Percentiles rank a stretch among this genome's conserved stretches.
phyloP scores from a whole-genome alignment of 176 grass and related monocot genomes.

The Eleusine coracana region DNA sequence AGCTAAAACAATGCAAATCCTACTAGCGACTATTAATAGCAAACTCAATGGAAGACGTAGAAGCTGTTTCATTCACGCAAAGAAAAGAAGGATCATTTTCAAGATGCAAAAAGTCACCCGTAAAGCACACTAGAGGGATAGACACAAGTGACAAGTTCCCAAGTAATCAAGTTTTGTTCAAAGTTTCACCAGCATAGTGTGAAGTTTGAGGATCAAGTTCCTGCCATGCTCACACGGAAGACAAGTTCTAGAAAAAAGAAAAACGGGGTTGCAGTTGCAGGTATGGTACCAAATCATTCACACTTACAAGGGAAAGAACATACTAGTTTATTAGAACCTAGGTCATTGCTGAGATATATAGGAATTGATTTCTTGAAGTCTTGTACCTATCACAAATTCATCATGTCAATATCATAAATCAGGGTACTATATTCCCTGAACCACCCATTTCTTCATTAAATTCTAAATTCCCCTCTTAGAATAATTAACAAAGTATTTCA shows the following conservation, averaged over 20 bases:
- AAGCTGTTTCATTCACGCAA: not conserved
- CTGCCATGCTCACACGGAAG: not conserved
- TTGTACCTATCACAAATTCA: not conserved
- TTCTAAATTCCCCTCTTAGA: not conserved
- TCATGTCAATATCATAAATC: not conserved
- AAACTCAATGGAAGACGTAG: not conserved
- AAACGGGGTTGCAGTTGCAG: no score
- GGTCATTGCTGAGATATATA: not conserved
- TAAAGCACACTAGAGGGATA: conserved; percentile 3
- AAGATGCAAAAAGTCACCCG: not conserved
- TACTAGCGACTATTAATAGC: not conserved
- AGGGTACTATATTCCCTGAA: not conserved
- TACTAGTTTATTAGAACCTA: not conserved
- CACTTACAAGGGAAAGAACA: not conserved
- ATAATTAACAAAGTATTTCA: conserved; percentile 17
- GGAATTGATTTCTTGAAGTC: not conserved
- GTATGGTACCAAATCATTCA: not conserved
- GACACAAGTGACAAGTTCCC: not conserved
- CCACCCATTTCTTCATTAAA: conserved; percentile 19
- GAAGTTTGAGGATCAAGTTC: not conserved
- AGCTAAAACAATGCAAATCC: conserved; percentile 7
- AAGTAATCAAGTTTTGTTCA: conserved; percentile 11
- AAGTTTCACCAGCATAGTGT: not conserved
- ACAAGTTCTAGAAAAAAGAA: not conserved
- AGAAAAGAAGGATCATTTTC: not conserved